Base-by-base conservation (phyloP, 495 filamentous ascomycete species). In the Venustampulla echinocandica region DNA sequence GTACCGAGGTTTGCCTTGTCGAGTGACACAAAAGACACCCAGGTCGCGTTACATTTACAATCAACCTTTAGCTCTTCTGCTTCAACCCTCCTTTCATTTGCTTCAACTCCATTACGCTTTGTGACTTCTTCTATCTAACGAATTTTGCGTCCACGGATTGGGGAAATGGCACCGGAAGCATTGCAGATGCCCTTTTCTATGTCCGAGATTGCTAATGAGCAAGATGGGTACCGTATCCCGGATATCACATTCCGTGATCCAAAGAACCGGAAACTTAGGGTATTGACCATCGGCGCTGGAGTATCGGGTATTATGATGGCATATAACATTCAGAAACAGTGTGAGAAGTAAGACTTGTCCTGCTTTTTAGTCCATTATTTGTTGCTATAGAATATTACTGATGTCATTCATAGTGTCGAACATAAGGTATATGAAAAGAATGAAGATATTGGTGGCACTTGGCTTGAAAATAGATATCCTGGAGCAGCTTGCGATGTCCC, bases 381-480 rank as follows among this genome's bases (percentile, higher is more conserved):
- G 27, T 6, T 30, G 13, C 13, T 6, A 6, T 30, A 13, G 27
- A 7, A 13, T 7, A 6, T 30, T 7, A 30, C 7, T 30, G 7
- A 30, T 52, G 9, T 22, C 42, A 37, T 3, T 57, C 22, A 19
- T 38, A 52, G 55, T 47, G 66, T 69, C 38, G 74, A 83, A 11
- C 64, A 81, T 20, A 69, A 74, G 24, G 71, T 87, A 27, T 92
- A 86, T 61, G 86, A 92, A 59, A 90, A 89, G 72, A 90, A 90
- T 51, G 60, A 61, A 1, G 82, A 84, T 42, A 69, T 78, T 48
- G 76, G 75, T 10, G 76, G 76, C 7, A 80, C 75, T 1, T 80
- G 76, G 75, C 64, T 72, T 42, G 75, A 77, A 56, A 79, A 79
- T 53, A 61, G 68, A 17, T 79, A 80, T 44, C 73, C 73, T 0